These are phyloP conservation scores for Boletus reticulatus DNA, from an alignment of 768 basidiomycete species.

Conservation along the genomic window DNA sequence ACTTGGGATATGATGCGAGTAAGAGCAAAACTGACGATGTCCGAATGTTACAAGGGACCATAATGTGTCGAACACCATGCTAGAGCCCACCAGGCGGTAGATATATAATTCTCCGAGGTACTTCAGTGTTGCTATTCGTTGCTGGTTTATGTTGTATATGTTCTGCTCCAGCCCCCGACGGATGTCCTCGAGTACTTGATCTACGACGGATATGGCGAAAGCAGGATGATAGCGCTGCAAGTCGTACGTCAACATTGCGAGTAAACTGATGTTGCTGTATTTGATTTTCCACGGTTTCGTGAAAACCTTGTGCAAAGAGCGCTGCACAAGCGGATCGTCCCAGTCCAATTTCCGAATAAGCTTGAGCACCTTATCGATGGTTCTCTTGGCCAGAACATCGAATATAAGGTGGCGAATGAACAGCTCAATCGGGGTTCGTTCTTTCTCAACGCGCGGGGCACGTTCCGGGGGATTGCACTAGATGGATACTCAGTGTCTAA, in stretches of 20 bases:
- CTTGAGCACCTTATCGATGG: slow-evolving; percentile 94
- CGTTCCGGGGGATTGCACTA: slow-evolving; percentile 98
- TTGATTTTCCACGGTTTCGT: slow-evolving; percentile 99
- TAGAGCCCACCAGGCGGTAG: slow-evolving; percentile 86
- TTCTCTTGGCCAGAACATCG: slow-evolving; percentile 89
- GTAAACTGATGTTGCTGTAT: slow-evolving; percentile 80
- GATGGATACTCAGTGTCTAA: slow-evolving; percentile 5
- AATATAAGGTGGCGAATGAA: slow-evolving; percentile 96
- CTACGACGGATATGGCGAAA: slow-evolving; percentile 85
- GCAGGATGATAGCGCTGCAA: slow-evolving; percentile 90
- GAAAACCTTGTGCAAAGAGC: slow-evolving; percentile 81
- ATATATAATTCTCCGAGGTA: slow-evolving; percentile 98
- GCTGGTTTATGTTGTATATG: slow-evolving; percentile 92
- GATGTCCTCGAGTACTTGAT: slow-evolving; percentile 93
- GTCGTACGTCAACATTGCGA: slow-evolving; percentile 95
- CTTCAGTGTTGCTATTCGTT: slow-evolving; percentile 87
- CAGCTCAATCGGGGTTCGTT: slow-evolving; percentile 82
- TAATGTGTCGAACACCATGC: slow-evolving; percentile 87
- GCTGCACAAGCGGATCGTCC: slow-evolving; percentile 68
- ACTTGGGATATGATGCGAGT: neutral
- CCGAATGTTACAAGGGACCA: slow-evolving; percentile 97
- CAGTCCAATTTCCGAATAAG: slow-evolving; percentile 92
- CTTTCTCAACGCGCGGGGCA: slow-evolving; percentile 79
- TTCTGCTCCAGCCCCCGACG: slow-evolving; percentile 91
- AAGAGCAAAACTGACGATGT: slow-evolving; percentile 65